phyloP scores from a whole-genome alignment of 2,329 filamentous ascomycete genomes.

The Cladobotryum mycophilum region DNA sequence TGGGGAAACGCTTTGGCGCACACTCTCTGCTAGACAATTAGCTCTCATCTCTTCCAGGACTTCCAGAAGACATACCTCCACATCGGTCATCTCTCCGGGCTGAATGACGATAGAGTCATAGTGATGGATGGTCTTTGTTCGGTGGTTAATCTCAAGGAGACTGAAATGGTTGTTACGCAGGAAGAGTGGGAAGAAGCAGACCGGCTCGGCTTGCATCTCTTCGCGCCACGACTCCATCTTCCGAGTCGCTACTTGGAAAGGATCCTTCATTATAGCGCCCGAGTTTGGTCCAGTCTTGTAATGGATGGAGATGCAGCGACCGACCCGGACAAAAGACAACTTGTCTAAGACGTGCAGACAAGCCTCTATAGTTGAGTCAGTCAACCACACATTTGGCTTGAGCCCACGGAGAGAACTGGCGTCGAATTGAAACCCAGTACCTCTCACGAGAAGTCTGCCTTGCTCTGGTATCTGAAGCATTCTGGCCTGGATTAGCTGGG shows the following conservation, averaged over 20 bases:
- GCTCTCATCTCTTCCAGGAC: background rate
- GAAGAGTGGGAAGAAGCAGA: constrained; percentile 9
- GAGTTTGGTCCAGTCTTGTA: too few species aligned
- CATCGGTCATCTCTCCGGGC: background rate
- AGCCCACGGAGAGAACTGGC: too few species aligned
- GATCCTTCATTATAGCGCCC: constrained; percentile 1
- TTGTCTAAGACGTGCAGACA: too few species aligned
- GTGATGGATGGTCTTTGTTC: constrained; percentile 2
- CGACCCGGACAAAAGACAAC: too few species aligned
- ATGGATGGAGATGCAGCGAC: too few species aligned
- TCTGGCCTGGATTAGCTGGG: background rate
- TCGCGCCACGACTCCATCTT: constrained; percentile 7
- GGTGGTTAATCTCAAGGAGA: constrained; percentile 9
- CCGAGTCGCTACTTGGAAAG: constrained; percentile 5
- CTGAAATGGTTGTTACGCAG: constrained; percentile 7
- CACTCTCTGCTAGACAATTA: background rate
- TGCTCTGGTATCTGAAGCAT: background rate
- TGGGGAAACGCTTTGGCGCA: constrained; percentile 2
- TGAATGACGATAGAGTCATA: constrained; percentile 4
- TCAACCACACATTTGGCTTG: too few species aligned
- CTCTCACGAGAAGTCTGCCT: background rate
- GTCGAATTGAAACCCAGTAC: too few species aligned
- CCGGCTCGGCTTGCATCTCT: background rate
- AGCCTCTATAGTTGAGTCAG: too few species aligned
- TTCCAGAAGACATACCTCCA: background rate